Conservation (phyloP, 257 asterid genomes). For the Solanum verrucosum region DNA sequence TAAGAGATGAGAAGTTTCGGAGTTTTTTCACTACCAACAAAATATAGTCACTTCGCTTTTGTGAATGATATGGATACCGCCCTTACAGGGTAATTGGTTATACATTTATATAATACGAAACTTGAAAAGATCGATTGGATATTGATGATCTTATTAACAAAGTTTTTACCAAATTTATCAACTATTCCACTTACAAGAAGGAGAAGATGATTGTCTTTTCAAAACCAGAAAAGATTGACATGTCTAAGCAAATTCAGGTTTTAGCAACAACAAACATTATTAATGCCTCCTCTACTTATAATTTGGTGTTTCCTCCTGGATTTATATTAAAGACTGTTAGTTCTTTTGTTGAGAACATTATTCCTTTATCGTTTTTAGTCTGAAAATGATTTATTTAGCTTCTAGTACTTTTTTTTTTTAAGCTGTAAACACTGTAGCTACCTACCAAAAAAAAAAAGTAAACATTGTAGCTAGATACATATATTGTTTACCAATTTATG, state of each 20-base stretch:
- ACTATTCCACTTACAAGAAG: neutral
- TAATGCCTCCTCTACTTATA: neutral
- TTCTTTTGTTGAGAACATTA: neutral
- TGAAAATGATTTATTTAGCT: neutral
- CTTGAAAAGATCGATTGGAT: neutral
- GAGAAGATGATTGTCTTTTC: neutral
- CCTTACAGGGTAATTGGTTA: neutral
- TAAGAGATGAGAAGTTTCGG: neutral
- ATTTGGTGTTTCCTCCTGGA: neutral
- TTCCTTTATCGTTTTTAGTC: neutral
- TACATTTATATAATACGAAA: neutral
- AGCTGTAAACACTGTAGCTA: no score
- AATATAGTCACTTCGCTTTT: neutral
- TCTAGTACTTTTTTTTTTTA: no score
- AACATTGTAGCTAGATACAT: neutral
- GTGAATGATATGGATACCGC: neutral
- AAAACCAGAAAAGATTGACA: neutral
- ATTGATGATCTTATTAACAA: neutral
- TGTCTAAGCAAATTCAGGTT: neutral
- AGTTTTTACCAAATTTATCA: neutral
- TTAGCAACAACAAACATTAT: neutral
- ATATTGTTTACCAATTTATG: neutral
- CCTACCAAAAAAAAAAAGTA: no score
- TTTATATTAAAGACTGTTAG: neutral
- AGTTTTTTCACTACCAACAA: neutral